These are phyloP conservation scores for Fusarium verticillioides DNA, from an alignment of 2,329 filamentous ascomycete genomes.

Conservation along the genomic window DNA sequence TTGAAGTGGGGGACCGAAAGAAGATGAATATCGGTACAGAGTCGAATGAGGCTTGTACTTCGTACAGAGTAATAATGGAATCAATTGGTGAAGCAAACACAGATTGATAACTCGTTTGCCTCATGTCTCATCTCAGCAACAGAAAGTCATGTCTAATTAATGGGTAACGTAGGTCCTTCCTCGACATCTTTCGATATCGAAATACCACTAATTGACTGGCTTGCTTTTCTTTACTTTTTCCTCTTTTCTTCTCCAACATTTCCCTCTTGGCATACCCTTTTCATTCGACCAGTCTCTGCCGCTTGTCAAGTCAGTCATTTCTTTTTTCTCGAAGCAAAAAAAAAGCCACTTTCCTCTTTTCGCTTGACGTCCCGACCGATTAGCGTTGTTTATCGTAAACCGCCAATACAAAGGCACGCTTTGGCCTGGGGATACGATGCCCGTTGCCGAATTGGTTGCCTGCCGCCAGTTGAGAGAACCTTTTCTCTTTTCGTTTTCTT, in stretches of 20 bases:
- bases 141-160: neutral
- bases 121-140: neutral
- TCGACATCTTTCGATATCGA: neutral
- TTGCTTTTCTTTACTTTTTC: neutral
- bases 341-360: slow-evolving; percentile 18
- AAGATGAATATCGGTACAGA: neutral
- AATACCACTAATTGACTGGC: neutral
- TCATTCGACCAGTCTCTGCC: neutral
- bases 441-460: neutral
- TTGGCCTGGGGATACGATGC: neutral
- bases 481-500: neutral
- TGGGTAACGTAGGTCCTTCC: neutral
- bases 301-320: slow-evolving; percentile 1
- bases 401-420: neutral
- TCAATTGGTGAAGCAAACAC: neutral
- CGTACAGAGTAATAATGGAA: neutral
- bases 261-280: neutral
- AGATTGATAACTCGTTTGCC: slow-evolving; percentile 4
- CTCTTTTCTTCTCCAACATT: neutral
- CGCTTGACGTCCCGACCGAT: slow-evolving; percentile 21
- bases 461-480: slow-evolving; percentile 1
- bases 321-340: neutral
- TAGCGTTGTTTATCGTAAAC: slow-evolving; percentile 18
- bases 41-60: neutral
- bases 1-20: slow-evolving; percentile 23